Percentiles rank a stretch among this genome's conserved stretches.
These are phyloP conservation scores for Scedosporium apiospermum DNA, from an alignment of 2,329 filamentous ascomycete species.

Conservation along the genomic window DNA sequence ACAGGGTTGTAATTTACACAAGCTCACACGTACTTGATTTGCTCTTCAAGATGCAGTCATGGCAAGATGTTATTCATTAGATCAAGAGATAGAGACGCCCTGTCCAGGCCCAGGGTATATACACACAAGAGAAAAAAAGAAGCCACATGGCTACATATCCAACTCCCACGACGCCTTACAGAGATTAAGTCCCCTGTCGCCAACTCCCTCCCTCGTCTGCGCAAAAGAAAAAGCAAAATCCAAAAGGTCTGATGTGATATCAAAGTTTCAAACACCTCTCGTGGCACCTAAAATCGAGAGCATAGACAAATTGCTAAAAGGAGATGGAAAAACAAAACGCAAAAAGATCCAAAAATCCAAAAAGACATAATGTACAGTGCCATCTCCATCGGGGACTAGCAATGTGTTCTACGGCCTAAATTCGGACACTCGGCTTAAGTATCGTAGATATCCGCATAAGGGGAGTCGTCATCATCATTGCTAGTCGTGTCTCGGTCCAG, in stretches of 20 bases:
- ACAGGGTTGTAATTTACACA: no score
- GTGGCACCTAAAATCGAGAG: no score
- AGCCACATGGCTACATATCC: background rate
- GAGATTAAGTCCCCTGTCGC: constrained; percentile 1
- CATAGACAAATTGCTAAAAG: no score
- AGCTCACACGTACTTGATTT: no score
- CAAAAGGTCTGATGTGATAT: background rate
- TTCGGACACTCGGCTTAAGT: no score
- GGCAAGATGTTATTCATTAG: background rate
- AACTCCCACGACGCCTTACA: background rate
- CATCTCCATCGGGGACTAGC: background rate
- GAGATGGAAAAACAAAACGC: no score
- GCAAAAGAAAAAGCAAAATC: constrained; percentile 10
- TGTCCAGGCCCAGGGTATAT: background rate
- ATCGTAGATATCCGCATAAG: background rate
- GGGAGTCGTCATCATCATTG: background rate
- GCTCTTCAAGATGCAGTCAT: background rate
- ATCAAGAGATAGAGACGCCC: background rate
- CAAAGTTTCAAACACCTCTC: no score
- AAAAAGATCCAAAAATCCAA: background rate
- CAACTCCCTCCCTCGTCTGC: background rate
- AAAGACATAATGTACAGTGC: constrained; percentile 3
- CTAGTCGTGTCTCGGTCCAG: background rate
- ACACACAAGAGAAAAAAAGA: background rate
- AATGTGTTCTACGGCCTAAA: background rate